These are phyloP conservation scores for Botrytis pseudocinerea DNA, from an alignment of 2,329 filamentous ascomycete genomes.

Conservation along the genomic window DNA sequence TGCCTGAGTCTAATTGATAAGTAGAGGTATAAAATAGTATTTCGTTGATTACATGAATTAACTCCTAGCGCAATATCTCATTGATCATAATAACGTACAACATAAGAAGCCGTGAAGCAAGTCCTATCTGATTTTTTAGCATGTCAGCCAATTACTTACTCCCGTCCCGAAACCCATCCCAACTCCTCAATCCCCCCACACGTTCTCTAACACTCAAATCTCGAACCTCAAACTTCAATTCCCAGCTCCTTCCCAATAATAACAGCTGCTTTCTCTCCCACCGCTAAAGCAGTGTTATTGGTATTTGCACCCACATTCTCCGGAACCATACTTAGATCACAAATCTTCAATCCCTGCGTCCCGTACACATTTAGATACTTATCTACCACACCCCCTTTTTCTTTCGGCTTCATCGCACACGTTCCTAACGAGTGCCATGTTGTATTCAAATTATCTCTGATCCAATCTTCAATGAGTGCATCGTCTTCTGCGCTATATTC, in stretches of 20 bases:
- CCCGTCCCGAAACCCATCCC: too few relatives aligned
- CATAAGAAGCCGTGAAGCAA: not conserved
- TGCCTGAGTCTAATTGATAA: too few relatives aligned
- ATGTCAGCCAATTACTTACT: not conserved
- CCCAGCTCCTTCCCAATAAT: conserved; percentile 46
- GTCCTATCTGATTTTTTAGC: not conserved
- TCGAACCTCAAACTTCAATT: conserved; percentile 35
- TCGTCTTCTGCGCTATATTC: conserved; percentile 40
- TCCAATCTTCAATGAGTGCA: conserved; percentile 45
- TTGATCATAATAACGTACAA: not conserved
- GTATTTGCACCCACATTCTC: conserved; percentile 48
- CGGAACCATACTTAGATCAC: conserved; percentile 44
- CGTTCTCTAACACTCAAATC: conserved; percentile 30
- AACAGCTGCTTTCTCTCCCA: conserved; percentile 46
- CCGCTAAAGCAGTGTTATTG: conserved; percentile 47
- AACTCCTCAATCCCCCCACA: not conserved
- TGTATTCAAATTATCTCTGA: conserved; percentile 45
- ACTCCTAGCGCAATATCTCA: not conserved
- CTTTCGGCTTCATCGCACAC: conserved; percentile 44
- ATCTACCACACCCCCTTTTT: conserved; percentile 45
- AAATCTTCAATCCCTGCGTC: conserved; percentile 45
- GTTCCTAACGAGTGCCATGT: conserved; percentile 47
- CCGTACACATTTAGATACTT: conserved; percentile 45
- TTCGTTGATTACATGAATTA: not conserved
- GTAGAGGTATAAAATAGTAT: not conserved